Evolutionary conservation across 2,329 filamentous ascomycete genomes (phyloP).

Genomic region (Acarospora socialis): DNA sequence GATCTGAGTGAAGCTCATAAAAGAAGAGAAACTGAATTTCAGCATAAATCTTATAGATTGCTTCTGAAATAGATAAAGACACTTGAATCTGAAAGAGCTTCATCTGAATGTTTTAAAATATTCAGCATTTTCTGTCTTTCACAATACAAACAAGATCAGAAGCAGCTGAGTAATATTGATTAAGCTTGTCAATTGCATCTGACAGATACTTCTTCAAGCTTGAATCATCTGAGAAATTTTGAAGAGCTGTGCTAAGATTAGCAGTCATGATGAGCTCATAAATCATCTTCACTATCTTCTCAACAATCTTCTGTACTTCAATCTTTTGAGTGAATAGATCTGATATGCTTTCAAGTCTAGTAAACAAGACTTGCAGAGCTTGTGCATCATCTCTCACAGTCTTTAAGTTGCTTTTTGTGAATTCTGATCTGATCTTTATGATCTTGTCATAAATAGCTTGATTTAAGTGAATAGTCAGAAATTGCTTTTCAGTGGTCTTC

Average conservation of each 20-base stretch:
- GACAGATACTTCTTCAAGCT: constrained; percentile 14
- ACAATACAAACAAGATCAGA: constrained; percentile 17
- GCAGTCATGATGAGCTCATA: constrained; percentile 1
- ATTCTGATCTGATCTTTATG: too few relatives aligned
- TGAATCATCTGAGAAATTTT: constrained; percentile 6
- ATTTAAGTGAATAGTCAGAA: too few relatives aligned
- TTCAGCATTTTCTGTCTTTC: constrained; percentile 12
- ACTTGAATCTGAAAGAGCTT: constrained; percentile 12
- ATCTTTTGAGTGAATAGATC: background rate
- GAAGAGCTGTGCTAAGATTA: constrained; percentile 7
- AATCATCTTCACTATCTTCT: constrained; percentile 5
- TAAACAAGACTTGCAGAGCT: constrained; percentile 9
- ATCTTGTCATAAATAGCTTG: too few relatives aligned
- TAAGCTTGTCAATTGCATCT: constrained; percentile 19
- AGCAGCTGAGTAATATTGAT: constrained; percentile 18
- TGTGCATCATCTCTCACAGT: background rate
- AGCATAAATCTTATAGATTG: constrained; percentile 29
- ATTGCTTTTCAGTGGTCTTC: too few relatives aligned
- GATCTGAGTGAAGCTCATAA: constrained; percentile 22
- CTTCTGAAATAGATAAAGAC: constrained; percentile 5
- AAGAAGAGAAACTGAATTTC: constrained; percentile 36
- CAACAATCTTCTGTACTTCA: constrained; percentile 5
- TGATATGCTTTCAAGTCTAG: constrained; percentile 9
- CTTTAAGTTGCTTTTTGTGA: background rate
- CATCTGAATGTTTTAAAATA: constrained; percentile 17